A percentile compares a stretch with the other conserved stretches of the same genome.
Evolutionary conservation across 192 early-diverging fungal genomes (phyloP).

Genomic region (Cetraspora pellucida): DNA sequence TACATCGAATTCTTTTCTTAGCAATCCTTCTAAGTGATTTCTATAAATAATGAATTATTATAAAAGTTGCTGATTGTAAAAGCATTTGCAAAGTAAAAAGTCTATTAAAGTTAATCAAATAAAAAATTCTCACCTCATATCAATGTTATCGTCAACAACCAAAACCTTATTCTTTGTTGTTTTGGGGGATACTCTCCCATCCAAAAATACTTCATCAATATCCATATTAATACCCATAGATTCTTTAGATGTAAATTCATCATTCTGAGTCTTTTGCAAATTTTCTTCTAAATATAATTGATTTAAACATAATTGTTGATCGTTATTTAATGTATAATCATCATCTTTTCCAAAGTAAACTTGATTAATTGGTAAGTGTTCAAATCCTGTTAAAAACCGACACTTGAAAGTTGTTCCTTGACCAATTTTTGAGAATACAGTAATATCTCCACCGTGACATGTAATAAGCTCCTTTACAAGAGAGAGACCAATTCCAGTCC

Average conservation of each 20-base stretch:
- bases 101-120: too few relatives aligned
- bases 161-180: constrained; percentile 29
- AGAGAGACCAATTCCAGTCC: constrained; percentile 62
- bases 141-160: constrained; percentile 49
- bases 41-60: background rate
- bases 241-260: too few relatives aligned
- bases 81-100: too few relatives aligned
- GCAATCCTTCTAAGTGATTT: constrained; percentile 36
- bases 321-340: background rate
- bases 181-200: too few relatives aligned
- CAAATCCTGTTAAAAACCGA: constrained; percentile 51
- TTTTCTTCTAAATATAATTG: constrained; percentile 40
- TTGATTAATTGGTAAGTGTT: constrained; percentile 47
- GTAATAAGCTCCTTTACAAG: constrained; percentile 46
- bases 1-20: constrained; percentile 42
- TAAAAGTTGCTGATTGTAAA: background rate
- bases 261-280: constrained; percentile 34
- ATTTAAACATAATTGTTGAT: constrained; percentile 31
- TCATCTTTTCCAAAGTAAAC: constrained; percentile 38
- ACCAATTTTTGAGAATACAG: constrained; percentile 43
- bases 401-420: constrained; percentile 53
- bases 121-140: constrained; percentile 38
- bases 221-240: too few relatives aligned
- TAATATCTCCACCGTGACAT: constrained; percentile 53
- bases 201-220: too few relatives aligned